These are phyloP conservation scores for Oryza australiensis DNA, from an alignment of 176 grass and related monocot species.

Conservation along the genomic window DNA sequence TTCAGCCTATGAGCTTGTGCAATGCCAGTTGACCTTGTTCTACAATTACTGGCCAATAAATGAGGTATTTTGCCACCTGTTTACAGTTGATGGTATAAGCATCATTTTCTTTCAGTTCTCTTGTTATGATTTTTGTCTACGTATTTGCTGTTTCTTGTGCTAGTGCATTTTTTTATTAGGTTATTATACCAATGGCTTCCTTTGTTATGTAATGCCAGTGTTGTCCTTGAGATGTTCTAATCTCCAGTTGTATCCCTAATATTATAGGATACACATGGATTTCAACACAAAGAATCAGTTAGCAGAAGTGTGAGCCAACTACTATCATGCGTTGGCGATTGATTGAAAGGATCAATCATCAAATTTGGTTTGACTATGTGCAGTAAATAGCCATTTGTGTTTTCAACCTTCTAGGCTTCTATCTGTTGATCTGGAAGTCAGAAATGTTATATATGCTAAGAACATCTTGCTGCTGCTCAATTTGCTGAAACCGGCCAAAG, in stretches of 20 bases:
- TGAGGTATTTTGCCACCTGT: slow-evolving; percentile 53
- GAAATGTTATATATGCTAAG: not conserved
- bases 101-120: not conserved
- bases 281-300: not conserved
- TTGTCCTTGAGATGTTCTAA: not conserved
- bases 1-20: slow-evolving; percentile 72
- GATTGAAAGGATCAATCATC: not conserved
- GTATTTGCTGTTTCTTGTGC: not conserved
- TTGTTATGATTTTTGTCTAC: not conserved
- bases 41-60: slow-evolving; percentile 85
- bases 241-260: not conserved
- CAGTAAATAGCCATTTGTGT: not conserved
- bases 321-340: not conserved
- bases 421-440: not conserved
- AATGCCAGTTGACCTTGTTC: slow-evolving; percentile 77
- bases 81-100: not conserved
- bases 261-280: not conserved
- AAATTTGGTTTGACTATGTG: not conserved
- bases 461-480: not conserved
- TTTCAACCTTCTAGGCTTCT: not conserved
- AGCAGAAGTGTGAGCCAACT: not conserved
- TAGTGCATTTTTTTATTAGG: not conserved
- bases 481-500: not conserved
- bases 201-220: not conserved
- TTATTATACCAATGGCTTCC: not conserved